Conservation (phyloP, 2,329 filamentous ascomycete species). For the Plectosphaerella plurivora region DNA sequence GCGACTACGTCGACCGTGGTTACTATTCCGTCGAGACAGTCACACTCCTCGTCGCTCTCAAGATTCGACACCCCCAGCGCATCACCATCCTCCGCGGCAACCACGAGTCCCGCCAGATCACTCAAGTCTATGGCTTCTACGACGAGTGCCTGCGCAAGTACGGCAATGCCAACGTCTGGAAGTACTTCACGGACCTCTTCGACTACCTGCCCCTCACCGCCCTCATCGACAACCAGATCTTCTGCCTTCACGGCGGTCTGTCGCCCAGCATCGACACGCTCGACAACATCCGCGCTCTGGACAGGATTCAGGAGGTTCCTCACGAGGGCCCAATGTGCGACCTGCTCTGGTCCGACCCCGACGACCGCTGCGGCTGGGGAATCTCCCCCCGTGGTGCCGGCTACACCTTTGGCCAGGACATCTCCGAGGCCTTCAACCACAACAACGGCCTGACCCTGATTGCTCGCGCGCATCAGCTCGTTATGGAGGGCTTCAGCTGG, state of each 20-base stretch:
- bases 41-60: slow-evolving; percentile 88
- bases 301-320: slow-evolving; percentile 96
- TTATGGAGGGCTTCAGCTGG: slow-evolving; percentile 99
- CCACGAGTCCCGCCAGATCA: slow-evolving; percentile 95
- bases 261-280: slow-evolving; percentile 95
- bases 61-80: slow-evolving; percentile 94
- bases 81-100: slow-evolving; percentile 95
- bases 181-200: slow-evolving; percentile 96
- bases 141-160: slow-evolving; percentile 96
- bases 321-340: slow-evolving; percentile 99
- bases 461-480: slow-evolving; percentile 92
- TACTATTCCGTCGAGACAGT: slow-evolving; percentile 99
- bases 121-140: slow-evolving; percentile 96
- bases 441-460: slow-evolving; percentile 97
- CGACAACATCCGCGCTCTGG: slow-evolving; percentile 90
- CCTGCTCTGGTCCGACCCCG: slow-evolving; percentile 94
- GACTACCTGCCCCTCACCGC: slow-evolving; percentile 92
- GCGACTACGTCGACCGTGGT: slow-evolving; percentile 95
- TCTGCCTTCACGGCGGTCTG: slow-evolving; percentile 95
- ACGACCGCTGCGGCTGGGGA: slow-evolving; percentile 94
- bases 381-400: slow-evolving; percentile 92
- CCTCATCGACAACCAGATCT: slow-evolving; percentile 95
- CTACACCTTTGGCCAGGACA: slow-evolving; percentile 95
- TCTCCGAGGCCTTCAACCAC: slow-evolving; percentile 98
- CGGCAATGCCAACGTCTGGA: slow-evolving; percentile 93